phyloP scores from a whole-genome alignment of 495 filamentous ascomycete genomes.

The Lasiosphaeria miniovina region DNA sequence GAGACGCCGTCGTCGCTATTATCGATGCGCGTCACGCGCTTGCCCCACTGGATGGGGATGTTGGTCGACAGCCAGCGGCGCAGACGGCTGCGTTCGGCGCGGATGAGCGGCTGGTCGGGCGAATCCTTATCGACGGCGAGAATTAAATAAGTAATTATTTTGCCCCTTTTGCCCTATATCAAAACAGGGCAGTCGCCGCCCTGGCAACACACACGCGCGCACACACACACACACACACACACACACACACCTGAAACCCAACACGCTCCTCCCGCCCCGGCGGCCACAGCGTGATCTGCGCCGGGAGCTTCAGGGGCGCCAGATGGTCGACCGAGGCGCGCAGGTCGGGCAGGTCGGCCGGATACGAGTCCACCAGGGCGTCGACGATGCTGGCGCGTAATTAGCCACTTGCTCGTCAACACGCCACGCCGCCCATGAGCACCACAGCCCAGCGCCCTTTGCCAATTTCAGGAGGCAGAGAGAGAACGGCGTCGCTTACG shows the following conservation, averaged over 20 bases:
- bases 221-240: too few relatives aligned
- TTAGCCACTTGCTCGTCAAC: too few relatives aligned
- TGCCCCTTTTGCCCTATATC: too few relatives aligned
- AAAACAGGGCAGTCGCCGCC: too few relatives aligned
- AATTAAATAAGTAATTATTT: too few relatives aligned
- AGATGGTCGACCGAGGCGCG: slow-evolving; percentile 26
- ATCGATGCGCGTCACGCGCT: slow-evolving; percentile 22
- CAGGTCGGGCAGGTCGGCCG: slow-evolving; percentile 27
- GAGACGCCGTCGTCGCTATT: slow-evolving; percentile 21
- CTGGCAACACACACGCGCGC: too few relatives aligned
- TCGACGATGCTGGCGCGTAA: slow-evolving; percentile 17
- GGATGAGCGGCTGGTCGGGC: slow-evolving; percentile 22
- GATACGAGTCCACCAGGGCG: slow-evolving; percentile 26
- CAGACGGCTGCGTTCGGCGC: slow-evolving; percentile 28
- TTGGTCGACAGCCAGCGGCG: slow-evolving; percentile 25
- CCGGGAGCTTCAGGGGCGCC: slow-evolving; percentile 18
- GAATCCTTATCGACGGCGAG: not conserved
- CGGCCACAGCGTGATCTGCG: slow-evolving; percentile 26
- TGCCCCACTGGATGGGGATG: slow-evolving; percentile 28
- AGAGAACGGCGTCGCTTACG: not conserved
- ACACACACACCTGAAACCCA: slow-evolving; percentile 18
- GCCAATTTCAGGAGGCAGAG: too few relatives aligned
- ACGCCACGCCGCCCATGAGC: too few relatives aligned
- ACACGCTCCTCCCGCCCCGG: slow-evolving; percentile 18
- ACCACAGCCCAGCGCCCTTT: too few relatives aligned